A percentile compares a stretch with the other conserved stretches of the same genome.
Evolutionary conservation across 202 grass and related monocot genomes (phyloP).

Genomic region (Sporobolus alterniflorus): DNA sequence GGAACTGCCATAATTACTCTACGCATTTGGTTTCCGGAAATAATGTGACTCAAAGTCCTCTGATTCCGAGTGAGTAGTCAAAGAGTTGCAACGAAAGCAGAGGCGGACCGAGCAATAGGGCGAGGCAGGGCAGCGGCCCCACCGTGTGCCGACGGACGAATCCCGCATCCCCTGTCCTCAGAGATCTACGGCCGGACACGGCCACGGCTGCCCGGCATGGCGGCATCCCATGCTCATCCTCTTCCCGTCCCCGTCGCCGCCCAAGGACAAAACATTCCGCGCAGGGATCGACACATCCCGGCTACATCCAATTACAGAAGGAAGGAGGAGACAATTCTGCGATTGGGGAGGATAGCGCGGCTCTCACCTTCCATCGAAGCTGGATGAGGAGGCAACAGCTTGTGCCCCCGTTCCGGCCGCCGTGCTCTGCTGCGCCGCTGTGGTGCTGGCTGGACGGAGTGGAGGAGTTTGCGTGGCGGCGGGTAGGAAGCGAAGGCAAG

Average conservation of each 20-base stretch:
- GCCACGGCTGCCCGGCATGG: no score
- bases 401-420: background rate
- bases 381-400: background rate
- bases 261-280: no score
- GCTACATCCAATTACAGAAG: background rate
- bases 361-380: background rate
- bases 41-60: no score
- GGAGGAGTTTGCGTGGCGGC: background rate
- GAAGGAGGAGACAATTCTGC: no score
- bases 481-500: no score
- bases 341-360: background rate
- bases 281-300: background rate
- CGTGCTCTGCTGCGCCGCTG: background rate
- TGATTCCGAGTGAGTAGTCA: background rate
- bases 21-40: background rate
- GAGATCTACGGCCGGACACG: background rate
- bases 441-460: background rate
- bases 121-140: slow-evolving; percentile 4
- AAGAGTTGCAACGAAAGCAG: background rate
- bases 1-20: background rate
- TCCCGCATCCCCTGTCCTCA: no score
- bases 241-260: no score
- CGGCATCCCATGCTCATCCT: no score
- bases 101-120: background rate
- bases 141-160: no score